Evolutionary conservation across 176 grass and related monocot species (phyloP).

Genomic region (Avena eriantha): DNA sequence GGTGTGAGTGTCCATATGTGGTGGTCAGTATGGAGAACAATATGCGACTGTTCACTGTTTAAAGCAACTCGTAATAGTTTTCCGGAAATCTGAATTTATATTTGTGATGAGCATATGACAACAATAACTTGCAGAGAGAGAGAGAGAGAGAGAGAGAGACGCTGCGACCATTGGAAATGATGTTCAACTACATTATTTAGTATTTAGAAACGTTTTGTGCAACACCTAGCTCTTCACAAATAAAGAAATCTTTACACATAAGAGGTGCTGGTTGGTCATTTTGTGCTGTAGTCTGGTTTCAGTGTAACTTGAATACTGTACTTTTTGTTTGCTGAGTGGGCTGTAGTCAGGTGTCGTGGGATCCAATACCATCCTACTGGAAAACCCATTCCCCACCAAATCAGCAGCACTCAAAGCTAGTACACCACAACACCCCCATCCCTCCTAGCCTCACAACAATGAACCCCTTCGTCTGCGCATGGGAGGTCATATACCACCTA

Average conservation of each 20-base stretch:
- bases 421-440: neutral
- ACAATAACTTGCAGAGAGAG: neutral
- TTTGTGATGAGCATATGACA: neutral
- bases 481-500: neutral
- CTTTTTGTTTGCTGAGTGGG: neutral
- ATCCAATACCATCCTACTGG: neutral
- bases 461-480: neutral
- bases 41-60: neutral
- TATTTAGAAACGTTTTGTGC: neutral
- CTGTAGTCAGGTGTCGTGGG: neutral
- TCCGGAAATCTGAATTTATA: neutral
- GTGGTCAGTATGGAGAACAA: conserved; percentile 15
- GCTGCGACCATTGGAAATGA: neutral
- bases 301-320: neutral
- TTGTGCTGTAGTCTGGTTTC: neutral
- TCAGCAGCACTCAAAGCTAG: neutral
- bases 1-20: neutral
- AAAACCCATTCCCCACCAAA: neutral
- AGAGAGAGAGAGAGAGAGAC: neutral
- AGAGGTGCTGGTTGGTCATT: neutral
- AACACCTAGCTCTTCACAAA: neutral
- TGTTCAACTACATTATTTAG: conserved; percentile 24
- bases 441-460: neutral
- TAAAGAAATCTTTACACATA: neutral
- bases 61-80: neutral